Base-by-base conservation (phyloP, 768 basidiomycete species). In the Boletus rubropictus region DNA sequence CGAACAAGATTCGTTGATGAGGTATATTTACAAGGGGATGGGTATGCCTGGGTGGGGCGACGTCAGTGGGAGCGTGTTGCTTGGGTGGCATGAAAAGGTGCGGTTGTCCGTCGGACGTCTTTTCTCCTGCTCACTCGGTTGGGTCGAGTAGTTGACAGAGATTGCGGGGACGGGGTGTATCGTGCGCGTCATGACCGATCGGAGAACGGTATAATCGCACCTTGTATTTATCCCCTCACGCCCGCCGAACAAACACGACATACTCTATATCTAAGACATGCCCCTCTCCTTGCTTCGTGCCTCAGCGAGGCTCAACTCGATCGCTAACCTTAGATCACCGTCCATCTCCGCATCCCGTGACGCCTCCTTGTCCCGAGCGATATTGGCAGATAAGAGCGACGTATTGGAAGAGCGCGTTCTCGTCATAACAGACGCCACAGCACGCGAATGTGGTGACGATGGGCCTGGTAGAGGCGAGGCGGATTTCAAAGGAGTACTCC, bases 21-120 rank as follows among this genome's bases (percentile, higher is more conserved):
- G 94, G 64, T 98, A 95, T 62, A 72, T 98, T 14, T 98, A 97
- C 79, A 98, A 98, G 71, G 94, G 90, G 14, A 97, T 96, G 94
- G 79, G 74, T 15, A 66, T 76, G 58, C 72, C 75, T 2, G 81
- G 74, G 14, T 74, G 77, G 64, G 75, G 79, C 25, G 82, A 84
- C 52, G 72, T 82, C 47, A 79, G 74, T 55, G 81, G 81, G 35
- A 82, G 80, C 52, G 81, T 84, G 31, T 67, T 86, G 29, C 66
- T 65, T 11, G 87, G 83, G 12, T 97, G 95, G 95, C 95, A 98
- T 62, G 93, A 96, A 67, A 96, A 95, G 86, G 93, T 93, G 40
- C 20, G 40, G 14, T 45, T 8, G 5, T 25, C 21, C 20, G 10
- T 31, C 20, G 10, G 14, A 6, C 7, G 4, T 12, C 20, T 24